phyloP scores from a whole-genome alignment of 2,329 filamentous ascomycete species.

The Pseudocercospora fuligena region DNA sequence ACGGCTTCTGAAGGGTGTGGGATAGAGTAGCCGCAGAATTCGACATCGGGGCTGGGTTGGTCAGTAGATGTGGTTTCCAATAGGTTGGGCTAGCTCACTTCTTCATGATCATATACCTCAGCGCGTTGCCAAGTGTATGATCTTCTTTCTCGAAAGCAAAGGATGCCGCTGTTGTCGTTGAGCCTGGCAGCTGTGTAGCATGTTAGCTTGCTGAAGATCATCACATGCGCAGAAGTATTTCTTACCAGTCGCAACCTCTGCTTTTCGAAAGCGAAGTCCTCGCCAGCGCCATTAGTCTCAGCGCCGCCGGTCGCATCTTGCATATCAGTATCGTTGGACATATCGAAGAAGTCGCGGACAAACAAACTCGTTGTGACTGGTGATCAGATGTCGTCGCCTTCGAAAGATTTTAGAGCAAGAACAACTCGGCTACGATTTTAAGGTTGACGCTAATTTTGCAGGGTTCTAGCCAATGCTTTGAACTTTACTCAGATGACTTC shows the following conservation, averaged over 20 bases:
- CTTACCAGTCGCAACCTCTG: slow-evolving; percentile 52
- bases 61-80: too few species aligned
- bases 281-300: slow-evolving; percentile 45
- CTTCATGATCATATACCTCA: slow-evolving; percentile 97
- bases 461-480: slow-evolving; percentile 22
- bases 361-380: not conserved
- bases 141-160: slow-evolving; percentile 95
- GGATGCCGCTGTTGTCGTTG: slow-evolving; percentile 82
- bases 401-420: slow-evolving; percentile 7
- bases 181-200: slow-evolving; percentile 74
- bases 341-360: slow-evolving; percentile 13
- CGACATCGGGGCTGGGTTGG: slow-evolving; percentile 77
- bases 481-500: slow-evolving; percentile 16
- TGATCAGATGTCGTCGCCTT: not conserved
- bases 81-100: slow-evolving; percentile 66
- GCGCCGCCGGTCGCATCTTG: slow-evolving; percentile 48
- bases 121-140: slow-evolving; percentile 91
- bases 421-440: slow-evolving; percentile 10
- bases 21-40: slow-evolving; percentile 98
- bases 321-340: slow-evolving; percentile 44
- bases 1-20: slow-evolving; percentile 94
- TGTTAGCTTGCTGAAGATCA: not conserved
- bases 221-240: not conserved
- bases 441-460: slow-evolving; percentile 21
- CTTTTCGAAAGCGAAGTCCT: slow-evolving; percentile 44